Percentiles rank a stretch among this genome's conserved stretches.
Conservation (phyloP, 2,329 filamentous ascomycete genomes). For the Penicillium janthinellum region DNA sequence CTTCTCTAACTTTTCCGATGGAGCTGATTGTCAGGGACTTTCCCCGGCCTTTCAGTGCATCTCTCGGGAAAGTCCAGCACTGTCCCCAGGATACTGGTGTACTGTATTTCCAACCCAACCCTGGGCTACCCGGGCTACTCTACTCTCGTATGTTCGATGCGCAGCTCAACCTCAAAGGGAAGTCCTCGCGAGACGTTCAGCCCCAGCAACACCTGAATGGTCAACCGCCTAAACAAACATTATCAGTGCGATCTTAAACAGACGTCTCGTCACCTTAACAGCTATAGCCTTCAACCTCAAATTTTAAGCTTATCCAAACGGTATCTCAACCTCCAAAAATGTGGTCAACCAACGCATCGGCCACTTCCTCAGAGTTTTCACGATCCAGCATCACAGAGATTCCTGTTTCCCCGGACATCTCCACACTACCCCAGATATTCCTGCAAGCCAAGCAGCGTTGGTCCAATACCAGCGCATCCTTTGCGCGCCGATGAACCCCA, state of each 20-base stretch:
- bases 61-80: background rate
- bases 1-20: background rate
- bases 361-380: slow-evolving; percentile 1
- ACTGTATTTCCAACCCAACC: no score
- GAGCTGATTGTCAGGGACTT: background rate
- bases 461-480: background rate
- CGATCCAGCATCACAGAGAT: background rate
- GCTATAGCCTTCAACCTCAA: background rate
- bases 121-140: no score
- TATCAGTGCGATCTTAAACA: slow-evolving; percentile 1
- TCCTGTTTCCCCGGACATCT: slow-evolving; percentile 1
- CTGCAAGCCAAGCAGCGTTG: background rate
- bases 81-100: no score
- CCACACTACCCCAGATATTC: slow-evolving; percentile 3
- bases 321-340: background rate
- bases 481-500: background rate
- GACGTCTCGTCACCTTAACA: background rate
- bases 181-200: background rate
- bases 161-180: background rate
- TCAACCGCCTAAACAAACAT: background rate
- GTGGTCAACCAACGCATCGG: background rate
- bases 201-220: background rate
- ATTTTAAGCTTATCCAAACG: background rate
- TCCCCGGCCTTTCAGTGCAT: background rate
- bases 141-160: background rate